Evolutionary conservation across 768 basidiomycete genomes (phyloP).

Genomic region (Rhodosporidiobolus sp.): DNA sequence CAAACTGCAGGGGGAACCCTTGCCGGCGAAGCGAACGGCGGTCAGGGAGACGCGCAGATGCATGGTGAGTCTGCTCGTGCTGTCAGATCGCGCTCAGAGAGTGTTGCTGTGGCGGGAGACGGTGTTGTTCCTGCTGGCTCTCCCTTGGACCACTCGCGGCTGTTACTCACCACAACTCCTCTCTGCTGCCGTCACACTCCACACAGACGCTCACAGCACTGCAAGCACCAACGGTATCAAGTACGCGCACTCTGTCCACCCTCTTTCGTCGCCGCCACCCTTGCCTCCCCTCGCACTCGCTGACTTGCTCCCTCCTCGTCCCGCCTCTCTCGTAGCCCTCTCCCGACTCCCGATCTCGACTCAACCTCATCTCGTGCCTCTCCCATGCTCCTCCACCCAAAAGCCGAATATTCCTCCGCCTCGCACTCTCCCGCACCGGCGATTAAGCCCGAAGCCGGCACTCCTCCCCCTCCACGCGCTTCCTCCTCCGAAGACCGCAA

Average conservation of each 20-base stretch:
- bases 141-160: not conserved
- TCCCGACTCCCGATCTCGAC: not conserved
- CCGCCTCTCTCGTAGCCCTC: not conserved
- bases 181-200: not conserved
- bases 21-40: too few relatives aligned
- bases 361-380: not conserved
- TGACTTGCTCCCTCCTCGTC: not conserved
- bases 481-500: not conserved
- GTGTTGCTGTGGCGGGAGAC: too few relatives aligned
- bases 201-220: not conserved
- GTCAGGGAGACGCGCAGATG: too few relatives aligned
- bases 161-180: not conserved
- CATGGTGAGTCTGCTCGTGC: too few relatives aligned
- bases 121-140: too few relatives aligned
- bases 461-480: not conserved
- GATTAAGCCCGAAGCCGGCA: not conserved
- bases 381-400: too few relatives aligned
- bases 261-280: not conserved
- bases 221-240: not conserved
- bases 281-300: not conserved
- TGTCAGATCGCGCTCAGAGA: too few relatives aligned
- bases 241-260: not conserved
- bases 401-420: too few relatives aligned
- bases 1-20: not conserved
- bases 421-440: too few relatives aligned